Conservation (phyloP, 257 asterid genomes). For the Craterostigma plantagineum region DNA sequence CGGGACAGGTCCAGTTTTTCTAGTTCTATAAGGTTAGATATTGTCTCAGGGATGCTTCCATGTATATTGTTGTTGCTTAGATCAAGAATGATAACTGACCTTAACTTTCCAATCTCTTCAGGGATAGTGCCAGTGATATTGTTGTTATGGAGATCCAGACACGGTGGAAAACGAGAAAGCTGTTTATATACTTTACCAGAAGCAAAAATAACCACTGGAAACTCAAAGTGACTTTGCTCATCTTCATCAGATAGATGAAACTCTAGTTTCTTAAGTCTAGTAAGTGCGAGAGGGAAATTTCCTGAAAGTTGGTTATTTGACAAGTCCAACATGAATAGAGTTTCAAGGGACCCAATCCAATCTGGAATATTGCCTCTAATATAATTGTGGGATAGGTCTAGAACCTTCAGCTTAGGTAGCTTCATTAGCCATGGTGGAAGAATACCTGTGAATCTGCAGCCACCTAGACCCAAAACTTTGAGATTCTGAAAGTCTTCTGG, state of each 20-base stretch:
- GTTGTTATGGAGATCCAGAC: conserved; percentile 50
- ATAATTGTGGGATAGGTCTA: conserved; percentile 50
- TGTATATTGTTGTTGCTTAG: conserved; percentile 50
- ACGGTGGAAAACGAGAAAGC: conserved; percentile 66
- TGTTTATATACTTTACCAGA: conserved; percentile 68
- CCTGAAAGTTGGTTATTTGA: conserved; percentile 50
- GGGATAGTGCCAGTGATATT: conserved; percentile 56
- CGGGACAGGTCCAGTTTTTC: conserved; percentile 66
- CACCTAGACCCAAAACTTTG: conserved; percentile 59
- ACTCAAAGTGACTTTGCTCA: conserved; percentile 45
- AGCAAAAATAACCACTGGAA: conserved; percentile 80
- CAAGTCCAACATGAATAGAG: conserved; percentile 79
- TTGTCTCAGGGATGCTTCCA: conserved; percentile 60
- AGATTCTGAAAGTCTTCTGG: conserved; percentile 22
- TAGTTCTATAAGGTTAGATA: conserved; percentile 64
- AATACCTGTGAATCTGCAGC: conserved; percentile 46
- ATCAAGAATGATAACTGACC: conserved; percentile 48
- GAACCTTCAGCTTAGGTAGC: conserved; percentile 43
- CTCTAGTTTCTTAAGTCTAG: conserved; percentile 34
- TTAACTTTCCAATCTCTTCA: conserved; percentile 43
- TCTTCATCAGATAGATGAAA: conserved; percentile 26
- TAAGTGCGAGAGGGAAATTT: conserved; percentile 43
- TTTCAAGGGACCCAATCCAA: conserved; percentile 48
- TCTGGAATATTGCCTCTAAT: conserved; percentile 55
- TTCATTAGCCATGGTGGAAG: conserved; percentile 55